Conservation (phyloP, 768 basidiomycete genomes). For the Russula brevipes region DNA sequence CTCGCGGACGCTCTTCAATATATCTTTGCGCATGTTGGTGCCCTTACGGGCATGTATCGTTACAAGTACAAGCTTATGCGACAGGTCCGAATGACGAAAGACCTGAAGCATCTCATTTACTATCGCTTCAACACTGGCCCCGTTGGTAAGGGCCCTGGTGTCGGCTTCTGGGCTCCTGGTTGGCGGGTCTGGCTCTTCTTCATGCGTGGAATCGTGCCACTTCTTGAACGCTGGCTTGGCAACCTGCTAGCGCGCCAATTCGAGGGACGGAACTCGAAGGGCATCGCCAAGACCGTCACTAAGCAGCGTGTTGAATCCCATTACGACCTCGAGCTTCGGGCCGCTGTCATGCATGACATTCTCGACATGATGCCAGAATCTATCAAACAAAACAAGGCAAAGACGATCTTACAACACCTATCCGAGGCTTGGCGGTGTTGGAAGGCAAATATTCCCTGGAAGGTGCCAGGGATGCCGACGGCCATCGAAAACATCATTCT, state of each 20-base stretch:
- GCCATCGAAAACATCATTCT: constrained; percentile 99
- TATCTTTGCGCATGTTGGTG: constrained; percentile 95
- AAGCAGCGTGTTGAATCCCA: constrained; percentile 99
- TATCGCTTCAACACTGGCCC: constrained; percentile 99
- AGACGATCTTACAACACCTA: constrained; percentile 96
- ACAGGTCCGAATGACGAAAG: constrained; percentile 99
- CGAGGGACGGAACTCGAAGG: constrained; percentile 95
- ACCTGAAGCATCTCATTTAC: constrained; percentile 96
- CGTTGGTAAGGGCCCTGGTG: constrained; percentile 97
- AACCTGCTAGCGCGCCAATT: constrained; percentile 98
- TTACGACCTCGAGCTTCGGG: constrained; percentile 94
- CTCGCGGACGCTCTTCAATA: constrained; percentile 98
- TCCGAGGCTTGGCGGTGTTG: constrained; percentile 99
- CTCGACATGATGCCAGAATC: constrained; percentile 99
- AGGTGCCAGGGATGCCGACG: constrained; percentile 98
- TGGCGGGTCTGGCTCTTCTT: constrained; percentile 99
- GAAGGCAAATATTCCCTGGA: constrained; percentile 99
- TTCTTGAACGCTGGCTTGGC: constrained; percentile 95
- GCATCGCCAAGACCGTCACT: constrained; percentile 95
- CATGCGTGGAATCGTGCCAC: constrained; percentile 96
- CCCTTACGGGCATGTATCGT: constrained; percentile 98
- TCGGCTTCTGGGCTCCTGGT: constrained; percentile 99
- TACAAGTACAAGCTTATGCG: constrained; percentile 99
- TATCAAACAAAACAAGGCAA: constrained; percentile 99
- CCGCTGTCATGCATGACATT: constrained; percentile 99